Base-by-base conservation (phyloP, 371 early-diverging fungal species). In the Capillidium rhysosporum region DNA sequence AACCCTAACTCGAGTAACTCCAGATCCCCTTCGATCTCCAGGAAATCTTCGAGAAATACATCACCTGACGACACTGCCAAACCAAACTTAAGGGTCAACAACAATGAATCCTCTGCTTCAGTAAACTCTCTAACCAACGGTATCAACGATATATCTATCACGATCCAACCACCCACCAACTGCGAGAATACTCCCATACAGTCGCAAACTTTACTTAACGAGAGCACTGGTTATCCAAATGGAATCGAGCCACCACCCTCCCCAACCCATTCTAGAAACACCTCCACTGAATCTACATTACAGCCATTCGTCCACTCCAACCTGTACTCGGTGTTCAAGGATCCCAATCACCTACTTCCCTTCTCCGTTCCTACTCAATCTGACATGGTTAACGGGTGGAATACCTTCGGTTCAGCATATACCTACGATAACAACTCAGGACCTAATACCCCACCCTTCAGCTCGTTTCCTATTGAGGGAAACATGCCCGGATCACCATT, bases 271-370 rank as follows among this genome's bases (percentile, higher is more conserved):
- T 29, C 44, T 41, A 20, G 24, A 46, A 12, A 20, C 23, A 46
- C 10, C 8, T 24, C 46, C 16, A 40, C 21, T 51, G 55, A 56
- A 47, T 55, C 47, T 52, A 30, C n/a, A 40, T 46, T 46, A 41
- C 40, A 59, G 52, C 40, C 54, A 29, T 39, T 49, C 52, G 14
- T 56, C 38, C 40, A 26, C 47, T 14, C 39, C 45, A 29, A 49
- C 55, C 0, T 41, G 34, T 38, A 34, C 40, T 45, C 59, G 47
- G 21, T 39, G 41, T 28, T 65, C 29, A 67, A 64, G 34, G 70
- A 72, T 57, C 57, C 74, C 16, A 68, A 62, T 29, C 65, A 70
- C 53, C 62, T 75, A 62, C 54, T 79, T 21, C 70, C 76, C 9
- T 73, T 76, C 51, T 68, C 71, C 12, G 61, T 76, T 1, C 76